Base-by-base conservation (phyloP, 495 filamentous ascomycete species). In the Neurospora tetraspora region DNA sequence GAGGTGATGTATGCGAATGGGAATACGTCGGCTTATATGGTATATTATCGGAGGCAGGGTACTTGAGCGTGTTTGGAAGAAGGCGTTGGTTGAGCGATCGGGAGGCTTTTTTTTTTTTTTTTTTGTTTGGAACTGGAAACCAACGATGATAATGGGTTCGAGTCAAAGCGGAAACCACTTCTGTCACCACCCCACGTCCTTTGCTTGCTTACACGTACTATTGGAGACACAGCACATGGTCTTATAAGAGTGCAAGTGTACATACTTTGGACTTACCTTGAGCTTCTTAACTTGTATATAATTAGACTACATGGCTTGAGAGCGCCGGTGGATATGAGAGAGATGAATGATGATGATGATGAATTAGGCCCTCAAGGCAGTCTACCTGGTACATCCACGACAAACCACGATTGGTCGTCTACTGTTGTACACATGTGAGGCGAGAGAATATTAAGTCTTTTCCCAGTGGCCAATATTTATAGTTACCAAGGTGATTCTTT, bases 1-100 rank as follows among this genome's bases (percentile, higher is more conserved):
- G 76, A 79, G 69, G 23, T 45, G 11, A 74, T 80, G 73, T 80
- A 77, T 40, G 34, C 69, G 73, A 68, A 45, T 12, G 74, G 72
- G 34, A 73, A 70, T 11, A 47, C 76, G 31, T 71, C 73, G 43
- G 74, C 79, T 37, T 82, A 81, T 42, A 74, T 81, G 75, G 71
- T 81, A 36, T 79, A 42, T 74, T 81, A 80, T 65, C 69, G 71
- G 71, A 70, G 78, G 47, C 47, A 71, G 68, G 77, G 75, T 31
- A 74, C 71, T 9, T 76, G 61, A 73, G 16, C 10, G 31, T 36
- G 68, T 3, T 14, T 31, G 23, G 10, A 16, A 14, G 42, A 14
- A 53, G 20, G 47, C 47, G 47, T 59, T 59, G 47, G 20, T 23
- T 59, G 47, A 59, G 47, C 47, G 20, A 14, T 27, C 12, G 20